phyloP scores from a whole-genome alignment of 2,329 filamentous ascomycete genomes.

The Monilinia aucupariae region DNA sequence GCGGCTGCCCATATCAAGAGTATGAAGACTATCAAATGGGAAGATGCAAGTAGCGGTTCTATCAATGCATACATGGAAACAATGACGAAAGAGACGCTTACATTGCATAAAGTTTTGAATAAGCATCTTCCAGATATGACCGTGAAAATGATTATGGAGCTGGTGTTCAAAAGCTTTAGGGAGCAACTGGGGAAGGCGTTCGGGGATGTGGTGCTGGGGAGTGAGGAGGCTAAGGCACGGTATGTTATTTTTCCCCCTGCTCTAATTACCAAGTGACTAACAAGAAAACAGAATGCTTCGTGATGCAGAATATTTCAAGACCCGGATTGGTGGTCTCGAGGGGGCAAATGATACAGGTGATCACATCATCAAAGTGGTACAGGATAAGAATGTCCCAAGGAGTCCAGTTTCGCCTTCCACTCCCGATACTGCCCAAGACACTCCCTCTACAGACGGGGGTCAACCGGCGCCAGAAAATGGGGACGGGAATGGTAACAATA shows the following conservation, averaged over 20 bases:
- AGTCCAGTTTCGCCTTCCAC: background rate
- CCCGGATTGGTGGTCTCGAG: slow-evolving; percentile 57
- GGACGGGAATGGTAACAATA: background rate
- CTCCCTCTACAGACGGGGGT: background rate
- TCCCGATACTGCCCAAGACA: background rate
- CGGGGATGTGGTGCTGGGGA: slow-evolving; percentile 51
- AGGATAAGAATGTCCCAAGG: slow-evolving; percentile 44
- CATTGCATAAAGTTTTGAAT: slow-evolving; percentile 61
- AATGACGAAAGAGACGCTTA: slow-evolving; percentile 64
- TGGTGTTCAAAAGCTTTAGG: slow-evolving; percentile 61
- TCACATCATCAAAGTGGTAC: slow-evolving; percentile 59
- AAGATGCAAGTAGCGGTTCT: slow-evolving; percentile 36
- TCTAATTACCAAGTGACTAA: slow-evolving; percentile 1
- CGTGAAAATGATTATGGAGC: slow-evolving; percentile 62
- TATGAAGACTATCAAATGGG: slow-evolving; percentile 63
- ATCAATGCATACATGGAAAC: slow-evolving; percentile 65
- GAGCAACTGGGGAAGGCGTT: slow-evolving; percentile 63
- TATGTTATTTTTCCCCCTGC: slow-evolving; percentile 37
- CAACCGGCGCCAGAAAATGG: background rate
- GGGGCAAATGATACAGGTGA: slow-evolving; percentile 65
- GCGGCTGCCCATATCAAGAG: slow-evolving; percentile 56
- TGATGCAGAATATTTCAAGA: slow-evolving; percentile 59
- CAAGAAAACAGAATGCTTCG: slow-evolving; percentile 48
- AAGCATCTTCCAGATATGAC: slow-evolving; percentile 61
- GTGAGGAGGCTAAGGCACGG: slow-evolving; percentile 56